phyloP scores from a whole-genome alignment of 345 rosid genomes.

The Gossypium bickii region DNA sequence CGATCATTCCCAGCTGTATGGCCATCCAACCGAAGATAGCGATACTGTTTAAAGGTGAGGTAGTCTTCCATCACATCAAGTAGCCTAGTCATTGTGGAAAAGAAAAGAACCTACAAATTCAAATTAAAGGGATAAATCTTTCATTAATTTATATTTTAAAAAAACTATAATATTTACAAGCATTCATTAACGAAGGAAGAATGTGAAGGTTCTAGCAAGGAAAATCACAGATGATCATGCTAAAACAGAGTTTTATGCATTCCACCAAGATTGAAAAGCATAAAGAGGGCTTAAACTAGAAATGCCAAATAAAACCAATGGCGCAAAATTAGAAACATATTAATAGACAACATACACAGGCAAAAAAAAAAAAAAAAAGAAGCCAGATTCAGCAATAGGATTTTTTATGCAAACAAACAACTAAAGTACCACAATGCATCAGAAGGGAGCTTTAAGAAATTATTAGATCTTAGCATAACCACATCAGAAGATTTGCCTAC shows the following conservation, averaged over 20 bases:
- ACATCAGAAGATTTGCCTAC: slow-evolving; percentile 33
- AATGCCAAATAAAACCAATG: neutral
- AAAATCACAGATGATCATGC: neutral
- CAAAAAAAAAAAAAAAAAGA: no score
- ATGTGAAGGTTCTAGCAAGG: neutral
- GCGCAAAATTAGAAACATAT: neutral
- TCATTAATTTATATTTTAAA: neutral
- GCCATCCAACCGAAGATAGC: slow-evolving; percentile 88
- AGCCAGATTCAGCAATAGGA: neutral
- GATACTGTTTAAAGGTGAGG: slow-evolving; percentile 60
- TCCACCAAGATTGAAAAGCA: neutral
- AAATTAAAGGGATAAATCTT: slow-evolving; percentile 1
- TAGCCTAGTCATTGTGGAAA: slow-evolving; percentile 95
- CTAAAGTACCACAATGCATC: neutral
- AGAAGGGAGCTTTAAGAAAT: neutral
- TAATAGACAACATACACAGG: neutral
- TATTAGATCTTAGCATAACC: slow-evolving; percentile 5
- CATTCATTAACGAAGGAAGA: neutral
- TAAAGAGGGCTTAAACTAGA: neutral
- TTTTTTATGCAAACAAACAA: neutral
- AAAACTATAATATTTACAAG: neutral
- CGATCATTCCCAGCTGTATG: slow-evolving; percentile 92
- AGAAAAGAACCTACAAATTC: slow-evolving; percentile 74
- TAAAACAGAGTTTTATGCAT: neutral
- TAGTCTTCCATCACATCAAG: slow-evolving; percentile 97